Conservation (phyloP, 345 rosid genomes). For the Dimocarpus longan region DNA sequence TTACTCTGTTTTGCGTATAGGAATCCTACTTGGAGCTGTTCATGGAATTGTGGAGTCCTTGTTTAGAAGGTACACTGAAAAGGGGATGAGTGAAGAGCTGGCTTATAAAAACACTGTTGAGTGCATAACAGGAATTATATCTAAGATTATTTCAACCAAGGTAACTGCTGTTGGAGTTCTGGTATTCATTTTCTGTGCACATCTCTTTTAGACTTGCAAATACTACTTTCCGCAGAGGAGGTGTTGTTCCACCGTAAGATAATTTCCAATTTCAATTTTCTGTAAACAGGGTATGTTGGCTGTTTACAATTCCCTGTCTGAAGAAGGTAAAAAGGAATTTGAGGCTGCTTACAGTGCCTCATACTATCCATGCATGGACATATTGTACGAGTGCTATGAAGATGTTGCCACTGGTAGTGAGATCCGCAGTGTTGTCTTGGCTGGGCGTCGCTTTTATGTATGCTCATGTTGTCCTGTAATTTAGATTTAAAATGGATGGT, state of each 20-base stretch:
- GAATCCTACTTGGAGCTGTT: slow-evolving; percentile 88
- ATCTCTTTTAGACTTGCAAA: background rate
- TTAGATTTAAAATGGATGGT: background rate
- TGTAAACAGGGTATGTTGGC: slow-evolving; percentile 80
- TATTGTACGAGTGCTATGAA: slow-evolving; percentile 85
- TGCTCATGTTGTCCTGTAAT: slow-evolving; percentile 6
- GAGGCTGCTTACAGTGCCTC: slow-evolving; percentile 83
- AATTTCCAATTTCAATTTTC: slow-evolving; percentile 5
- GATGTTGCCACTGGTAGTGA: slow-evolving; percentile 87
- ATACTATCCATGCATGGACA: slow-evolving; percentile 85
- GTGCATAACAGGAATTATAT: slow-evolving; percentile 80
- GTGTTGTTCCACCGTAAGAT: background rate
- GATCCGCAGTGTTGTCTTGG: slow-evolving; percentile 84
- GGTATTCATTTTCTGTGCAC: slow-evolving; percentile 4
- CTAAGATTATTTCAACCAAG: slow-evolving; percentile 82
- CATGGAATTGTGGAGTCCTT: slow-evolving; percentile 85
- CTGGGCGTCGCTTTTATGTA: slow-evolving; percentile 92
- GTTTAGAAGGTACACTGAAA: slow-evolving; percentile 78
- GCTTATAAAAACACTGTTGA: slow-evolving; percentile 94
- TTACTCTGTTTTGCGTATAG: slow-evolving; percentile 38
- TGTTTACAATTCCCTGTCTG: slow-evolving; percentile 76
- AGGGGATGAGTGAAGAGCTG: slow-evolving; percentile 71
- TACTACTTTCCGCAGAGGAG: background rate
- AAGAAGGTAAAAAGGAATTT: slow-evolving; percentile 73
- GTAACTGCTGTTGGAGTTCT: slow-evolving; percentile 29